These are phyloP conservation scores for Amanita polypyramis DNA, from an alignment of 768 basidiomycete genomes.

Conservation along the genomic window DNA sequence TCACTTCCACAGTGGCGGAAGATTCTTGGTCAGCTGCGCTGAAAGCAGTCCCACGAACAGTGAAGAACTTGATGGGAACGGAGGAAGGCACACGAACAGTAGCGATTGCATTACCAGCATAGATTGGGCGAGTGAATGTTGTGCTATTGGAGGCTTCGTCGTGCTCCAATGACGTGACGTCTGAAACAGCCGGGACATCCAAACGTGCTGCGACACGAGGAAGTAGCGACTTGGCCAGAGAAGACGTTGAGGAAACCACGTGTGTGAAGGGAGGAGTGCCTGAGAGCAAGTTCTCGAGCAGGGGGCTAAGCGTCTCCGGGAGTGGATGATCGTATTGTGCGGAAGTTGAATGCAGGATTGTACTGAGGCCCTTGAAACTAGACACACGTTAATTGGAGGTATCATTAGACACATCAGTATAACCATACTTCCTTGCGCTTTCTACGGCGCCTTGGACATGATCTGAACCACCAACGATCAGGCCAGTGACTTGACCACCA, in stretches of 20 bases:
- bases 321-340: constrained; percentile 57
- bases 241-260: constrained; percentile 85
- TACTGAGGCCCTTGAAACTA: constrained; percentile 60
- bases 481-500: constrained; percentile 76
- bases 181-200: constrained; percentile 86
- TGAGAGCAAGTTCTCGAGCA: constrained; percentile 67
- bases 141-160: constrained; percentile 62
- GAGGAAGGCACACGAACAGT: constrained; percentile 76
- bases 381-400: constrained; percentile 7
- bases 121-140: constrained; percentile 89
- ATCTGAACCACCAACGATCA: constrained; percentile 60
- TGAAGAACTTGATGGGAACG: constrained; percentile 86
- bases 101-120: constrained; percentile 95
- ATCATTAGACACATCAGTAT: not conserved
- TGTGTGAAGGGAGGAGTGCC: constrained; percentile 68
- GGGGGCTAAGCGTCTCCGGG: constrained; percentile 74
- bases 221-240: constrained; percentile 84
- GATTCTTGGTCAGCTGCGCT: constrained; percentile 49
- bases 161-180: constrained; percentile 76
- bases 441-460: constrained; percentile 58
- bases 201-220: constrained; percentile 87
- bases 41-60: constrained; percentile 89
- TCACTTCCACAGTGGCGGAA: constrained; percentile 41
- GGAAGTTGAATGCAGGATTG: constrained; percentile 61
- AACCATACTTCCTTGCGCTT: constrained; percentile 67